Evolutionary conservation across 495 filamentous ascomycete species (phyloP).

Genomic region (Emericellopsis terricola): DNA sequence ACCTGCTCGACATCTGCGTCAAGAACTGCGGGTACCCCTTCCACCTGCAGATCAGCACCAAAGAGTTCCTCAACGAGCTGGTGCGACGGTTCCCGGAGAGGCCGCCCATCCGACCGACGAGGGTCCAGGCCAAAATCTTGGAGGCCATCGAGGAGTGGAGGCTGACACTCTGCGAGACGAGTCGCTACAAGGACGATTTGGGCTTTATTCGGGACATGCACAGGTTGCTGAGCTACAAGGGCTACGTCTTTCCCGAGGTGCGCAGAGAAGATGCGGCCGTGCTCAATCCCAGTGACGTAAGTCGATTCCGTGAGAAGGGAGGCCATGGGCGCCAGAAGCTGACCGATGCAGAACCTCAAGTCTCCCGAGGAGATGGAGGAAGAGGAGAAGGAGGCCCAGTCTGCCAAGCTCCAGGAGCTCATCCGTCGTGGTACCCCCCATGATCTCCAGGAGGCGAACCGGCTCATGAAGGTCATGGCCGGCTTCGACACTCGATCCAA

Average conservation of each 20-base stretch:
- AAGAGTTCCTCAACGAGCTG: slow-evolving; percentile 97
- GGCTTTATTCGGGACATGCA: slow-evolving; percentile 98
- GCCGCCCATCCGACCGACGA: slow-evolving; percentile 65
- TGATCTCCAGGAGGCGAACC: slow-evolving; percentile 89
- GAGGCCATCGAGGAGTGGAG: slow-evolving; percentile 98
- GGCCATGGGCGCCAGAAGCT: no score
- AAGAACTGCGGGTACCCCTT: slow-evolving; percentile 99
- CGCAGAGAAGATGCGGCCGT: slow-evolving; percentile 89
- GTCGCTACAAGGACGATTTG: slow-evolving; percentile 88
- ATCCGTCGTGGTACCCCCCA: slow-evolving; percentile 82
- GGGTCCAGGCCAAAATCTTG: slow-evolving; percentile 81
- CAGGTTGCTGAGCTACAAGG: slow-evolving; percentile 85
- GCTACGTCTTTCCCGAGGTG: slow-evolving; percentile 87
- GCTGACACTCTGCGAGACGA: slow-evolving; percentile 93
- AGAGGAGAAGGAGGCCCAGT: slow-evolving; percentile 85
- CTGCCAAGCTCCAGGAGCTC: slow-evolving; percentile 90
- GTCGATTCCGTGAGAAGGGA: no score
- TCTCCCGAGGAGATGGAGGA: slow-evolving; percentile 99
- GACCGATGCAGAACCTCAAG: slow-evolving; percentile 79
- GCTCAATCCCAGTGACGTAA: slow-evolving; percentile 90
- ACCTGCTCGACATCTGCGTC: slow-evolving; percentile 93
- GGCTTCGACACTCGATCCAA: slow-evolving; percentile 88
- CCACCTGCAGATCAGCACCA: slow-evolving; percentile 94
- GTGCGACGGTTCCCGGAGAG: slow-evolving; percentile 91
- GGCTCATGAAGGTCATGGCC: slow-evolving; percentile 97